Evolutionary conservation across 352 stramenopile species (phyloP), one percentile per base, ranked within the genome.

Genomic region (Plasmopara viticola): DNA sequence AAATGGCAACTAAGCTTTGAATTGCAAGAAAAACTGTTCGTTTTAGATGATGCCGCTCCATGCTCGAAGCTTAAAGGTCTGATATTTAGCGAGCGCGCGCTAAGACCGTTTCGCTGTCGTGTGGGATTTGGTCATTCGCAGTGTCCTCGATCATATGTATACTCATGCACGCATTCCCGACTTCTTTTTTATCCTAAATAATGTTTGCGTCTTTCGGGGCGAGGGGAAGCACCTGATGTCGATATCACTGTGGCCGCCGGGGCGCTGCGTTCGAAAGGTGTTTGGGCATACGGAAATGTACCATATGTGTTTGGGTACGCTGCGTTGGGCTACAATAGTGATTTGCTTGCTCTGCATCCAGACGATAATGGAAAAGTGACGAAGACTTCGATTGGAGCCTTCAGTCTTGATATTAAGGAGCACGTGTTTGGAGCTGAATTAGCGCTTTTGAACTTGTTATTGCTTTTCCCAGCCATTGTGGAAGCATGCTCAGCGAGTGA

Each of bases 281-380:
- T 9, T 1, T 60, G 39, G 45, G 29, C 4, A 12, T 60, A 51
- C 30, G 53, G 34, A 46, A 37, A 14, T 6, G 34, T 60, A 9
- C 53, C 53, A 7, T 60, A 60, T 28, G 7, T 52, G 39, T 51
- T 60, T 9, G 46, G 31, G 10, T 60, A 60, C 25, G 28, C 41
- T 47, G 41, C 53, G 9, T 51, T 33, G 31, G 53, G 33, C 30
- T 55, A 47, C 46, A 40, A 39, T 6, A 17, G 55, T 2, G 3
- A 58, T 2, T 47, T 58, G n/a, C 9, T 48, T 43, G 51, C 44
- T 52, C 5, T 54, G 14, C 4, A n/a, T 47, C 15, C 9, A 6
- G 17, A 30, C 20, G 20, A 25, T 25, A 25, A 25, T 25, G 20
- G 20, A 25, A 25, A 25, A 1, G 20, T 25, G 20, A 25, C 20